Conservation (phyloP, 345 rosid species). For the Corchorus capsularis region DNA sequence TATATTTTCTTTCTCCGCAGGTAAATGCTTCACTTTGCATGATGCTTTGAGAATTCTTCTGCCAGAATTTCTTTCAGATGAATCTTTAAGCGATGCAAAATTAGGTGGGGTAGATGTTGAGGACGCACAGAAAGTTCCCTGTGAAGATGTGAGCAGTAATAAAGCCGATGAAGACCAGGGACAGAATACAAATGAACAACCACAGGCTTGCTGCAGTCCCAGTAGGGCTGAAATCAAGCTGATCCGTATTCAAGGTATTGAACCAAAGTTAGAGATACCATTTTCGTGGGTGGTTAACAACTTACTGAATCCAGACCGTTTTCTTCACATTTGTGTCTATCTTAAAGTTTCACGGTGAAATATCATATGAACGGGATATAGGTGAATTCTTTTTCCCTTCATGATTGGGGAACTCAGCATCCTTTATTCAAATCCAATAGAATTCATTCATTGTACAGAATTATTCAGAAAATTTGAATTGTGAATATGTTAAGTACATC, state of each 20-base stretch:
- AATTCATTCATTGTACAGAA: conserved; percentile 10
- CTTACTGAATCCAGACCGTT: conserved; percentile 80
- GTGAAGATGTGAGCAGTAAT: conserved; percentile 32
- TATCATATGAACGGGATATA: conserved; percentile 7
- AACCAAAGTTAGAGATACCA: conserved; percentile 79
- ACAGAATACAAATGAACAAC: conserved; percentile 20
- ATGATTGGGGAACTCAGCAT: not conserved
- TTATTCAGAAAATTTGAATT: conserved; percentile 11
- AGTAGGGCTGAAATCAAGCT: conserved; percentile 57
- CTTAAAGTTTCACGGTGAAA: conserved; percentile 42
- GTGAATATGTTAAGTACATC: conserved; percentile 2
- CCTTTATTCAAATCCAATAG: not conserved
- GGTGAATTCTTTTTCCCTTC: not conserved
- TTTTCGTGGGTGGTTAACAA: conserved; percentile 92
- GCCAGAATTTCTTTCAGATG: conserved; percentile 48
- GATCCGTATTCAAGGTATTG: conserved; percentile 83
- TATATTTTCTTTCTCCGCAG: conserved; percentile 37
- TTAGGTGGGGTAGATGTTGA: conserved; percentile 31
- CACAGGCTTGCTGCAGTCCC: conserved; percentile 18
- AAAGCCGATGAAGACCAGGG: conserved; percentile 28
- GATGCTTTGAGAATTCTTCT: conserved; percentile 68
- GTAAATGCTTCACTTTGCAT: conserved; percentile 60
- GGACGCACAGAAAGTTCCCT: conserved; percentile 27
- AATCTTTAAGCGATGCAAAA: conserved; percentile 24
- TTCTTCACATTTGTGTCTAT: conserved; percentile 71